Evolutionary conservation across 2,329 filamentous ascomycete genomes (phyloP).

Genomic region (Balansia obtecta): DNA sequence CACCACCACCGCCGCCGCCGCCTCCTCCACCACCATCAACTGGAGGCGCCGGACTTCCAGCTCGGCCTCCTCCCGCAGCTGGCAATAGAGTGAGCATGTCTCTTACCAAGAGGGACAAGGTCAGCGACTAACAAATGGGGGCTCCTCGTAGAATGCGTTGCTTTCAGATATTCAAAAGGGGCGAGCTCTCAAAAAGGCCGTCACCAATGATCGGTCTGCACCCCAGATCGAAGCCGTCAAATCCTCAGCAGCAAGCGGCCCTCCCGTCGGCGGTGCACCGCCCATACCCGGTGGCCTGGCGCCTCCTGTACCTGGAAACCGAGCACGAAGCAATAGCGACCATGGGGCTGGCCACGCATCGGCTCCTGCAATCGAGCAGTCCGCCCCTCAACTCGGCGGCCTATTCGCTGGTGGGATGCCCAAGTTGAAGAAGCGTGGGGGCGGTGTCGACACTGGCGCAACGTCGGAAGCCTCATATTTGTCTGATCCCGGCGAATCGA

Average conservation of each 20-base stretch:
- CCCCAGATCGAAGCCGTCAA: slow-evolving; percentile 49
- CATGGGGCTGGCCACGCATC: slow-evolving; percentile 36
- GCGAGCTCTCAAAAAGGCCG: slow-evolving; percentile 64
- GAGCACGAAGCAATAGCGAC: slow-evolving; percentile 78
- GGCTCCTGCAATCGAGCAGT: slow-evolving; percentile 33
- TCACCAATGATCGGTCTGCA: slow-evolving; percentile 86
- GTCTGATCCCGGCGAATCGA: slow-evolving; percentile 54
- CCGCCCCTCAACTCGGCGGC: slow-evolving; percentile 67
- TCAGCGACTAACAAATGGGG: slow-evolving; percentile 6
- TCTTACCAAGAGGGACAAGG: neutral
- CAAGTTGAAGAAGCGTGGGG: slow-evolving; percentile 79
- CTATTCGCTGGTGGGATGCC: slow-evolving; percentile 92
- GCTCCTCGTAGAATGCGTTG: slow-evolving; percentile 56
- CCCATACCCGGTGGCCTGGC: slow-evolving; percentile 60
- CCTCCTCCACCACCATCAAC: slow-evolving; percentile 53
- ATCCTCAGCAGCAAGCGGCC: slow-evolving; percentile 31
- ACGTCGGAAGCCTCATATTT: slow-evolving; percentile 54
- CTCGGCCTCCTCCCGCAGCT: slow-evolving; percentile 40
- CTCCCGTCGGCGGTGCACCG: slow-evolving; percentile 62
- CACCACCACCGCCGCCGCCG: slow-evolving; percentile 54
- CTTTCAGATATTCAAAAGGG: slow-evolving; percentile 83
- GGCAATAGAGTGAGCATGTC: slow-evolving; percentile 48
- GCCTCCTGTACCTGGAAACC: slow-evolving; percentile 57
- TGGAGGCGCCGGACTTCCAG: slow-evolving; percentile 30
- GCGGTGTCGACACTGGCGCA: slow-evolving; percentile 59